phyloP scores from a whole-genome alignment of 1,139 yeast species.

The Magnusiomyces ingens region DNA sequence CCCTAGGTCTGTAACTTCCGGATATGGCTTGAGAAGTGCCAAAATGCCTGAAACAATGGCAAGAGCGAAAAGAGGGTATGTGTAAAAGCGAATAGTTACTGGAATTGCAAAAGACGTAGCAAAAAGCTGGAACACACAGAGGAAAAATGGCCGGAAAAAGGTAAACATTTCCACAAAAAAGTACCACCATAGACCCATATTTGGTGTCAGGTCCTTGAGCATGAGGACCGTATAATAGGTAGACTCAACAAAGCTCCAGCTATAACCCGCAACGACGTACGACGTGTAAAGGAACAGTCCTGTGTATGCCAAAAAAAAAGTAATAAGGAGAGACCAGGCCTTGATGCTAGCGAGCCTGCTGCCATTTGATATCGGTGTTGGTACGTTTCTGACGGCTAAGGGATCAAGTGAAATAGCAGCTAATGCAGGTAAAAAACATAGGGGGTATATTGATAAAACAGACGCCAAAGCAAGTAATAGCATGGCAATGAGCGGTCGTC shows the following conservation, averaged over 20 bases:
- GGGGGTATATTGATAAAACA: conserved; percentile 57
- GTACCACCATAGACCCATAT: conserved; percentile 98
- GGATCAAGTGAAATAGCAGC: conserved; percentile 11
- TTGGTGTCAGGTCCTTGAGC: conserved; percentile 69
- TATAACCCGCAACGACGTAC: conserved; percentile 36
- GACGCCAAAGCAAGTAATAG: conserved; percentile 55
- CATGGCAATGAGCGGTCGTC: conserved; percentile 42
- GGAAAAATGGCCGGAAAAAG: conserved; percentile 75
- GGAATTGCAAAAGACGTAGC: conserved; percentile 66
- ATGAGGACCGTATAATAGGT: conserved; percentile 57
- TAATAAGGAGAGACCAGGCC: conserved; percentile 16
- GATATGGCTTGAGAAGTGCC: conserved; percentile 75
- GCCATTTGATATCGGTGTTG: background rate
- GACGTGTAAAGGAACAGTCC: conserved; percentile 38
- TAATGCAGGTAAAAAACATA: conserved; percentile 34
- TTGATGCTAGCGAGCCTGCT: conserved; percentile 5
- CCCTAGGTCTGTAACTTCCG: conserved; percentile 80
- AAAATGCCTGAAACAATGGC: conserved; percentile 59
- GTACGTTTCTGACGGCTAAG: conserved; percentile 34
- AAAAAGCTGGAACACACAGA: conserved; percentile 76
- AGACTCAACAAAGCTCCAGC: conserved; percentile 50
- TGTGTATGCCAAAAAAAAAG: conserved; percentile 19
- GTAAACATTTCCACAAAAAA: conserved; percentile 93
- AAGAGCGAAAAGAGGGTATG: conserved; percentile 55
- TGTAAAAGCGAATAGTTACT: conserved; percentile 56